A percentile compares a stretch with the other conserved stretches of the same genome.
Conservation (phyloP, 1,284 basidiomycete species). For the Ceratobasidium sp. region DNA sequence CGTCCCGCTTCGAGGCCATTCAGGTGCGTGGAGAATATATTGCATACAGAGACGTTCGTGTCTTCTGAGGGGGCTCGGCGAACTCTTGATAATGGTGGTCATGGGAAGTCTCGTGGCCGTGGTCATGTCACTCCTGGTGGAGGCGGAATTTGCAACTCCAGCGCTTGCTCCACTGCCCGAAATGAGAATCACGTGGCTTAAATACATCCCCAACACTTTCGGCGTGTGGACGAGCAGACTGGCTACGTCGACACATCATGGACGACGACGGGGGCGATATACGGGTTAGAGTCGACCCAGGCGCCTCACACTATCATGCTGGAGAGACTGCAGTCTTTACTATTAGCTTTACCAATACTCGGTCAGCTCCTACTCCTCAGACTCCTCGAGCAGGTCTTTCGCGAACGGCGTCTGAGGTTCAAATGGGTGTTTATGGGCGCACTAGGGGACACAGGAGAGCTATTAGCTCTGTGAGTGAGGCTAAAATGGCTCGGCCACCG, state of each 20-base stretch:
- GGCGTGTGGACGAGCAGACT: not conserved
- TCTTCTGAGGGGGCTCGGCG: too few relatives aligned
- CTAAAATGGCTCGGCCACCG: slow-evolving; percentile 32
- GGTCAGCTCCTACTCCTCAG: not conserved
- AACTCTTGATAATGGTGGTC: too few relatives aligned
- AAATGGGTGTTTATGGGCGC: slow-evolving; percentile 13
- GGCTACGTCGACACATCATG: slow-evolving; percentile 8
- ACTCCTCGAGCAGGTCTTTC: slow-evolving; percentile 16
- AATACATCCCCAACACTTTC: not conserved
- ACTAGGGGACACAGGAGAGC: slow-evolving; percentile 36
- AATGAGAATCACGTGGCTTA: slow-evolving; percentile 1
- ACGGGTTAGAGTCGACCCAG: slow-evolving; percentile 34
- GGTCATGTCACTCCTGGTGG: too few relatives aligned
- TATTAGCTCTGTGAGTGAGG: slow-evolving; percentile 37
- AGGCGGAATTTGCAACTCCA: not conserved
- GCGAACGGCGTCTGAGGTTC: slow-evolving; percentile 25
- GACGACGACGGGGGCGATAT: slow-evolving; percentile 41
- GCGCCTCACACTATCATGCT: slow-evolving; percentile 43
- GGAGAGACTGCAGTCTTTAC: slow-evolving; percentile 37
- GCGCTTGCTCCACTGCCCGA: not conserved
- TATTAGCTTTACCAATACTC: slow-evolving; percentile 40
- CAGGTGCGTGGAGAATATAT: too few relatives aligned
- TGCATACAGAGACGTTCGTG: too few relatives aligned
- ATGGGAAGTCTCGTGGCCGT: too few relatives aligned
- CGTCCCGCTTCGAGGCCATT: too few relatives aligned